A percentile compares a stretch with the other conserved stretches of the same genome.
These are phyloP conservation scores for Labyrinthula sp. DNA, from an alignment of 352 stramenopile species.

Conservation along the genomic window DNA sequence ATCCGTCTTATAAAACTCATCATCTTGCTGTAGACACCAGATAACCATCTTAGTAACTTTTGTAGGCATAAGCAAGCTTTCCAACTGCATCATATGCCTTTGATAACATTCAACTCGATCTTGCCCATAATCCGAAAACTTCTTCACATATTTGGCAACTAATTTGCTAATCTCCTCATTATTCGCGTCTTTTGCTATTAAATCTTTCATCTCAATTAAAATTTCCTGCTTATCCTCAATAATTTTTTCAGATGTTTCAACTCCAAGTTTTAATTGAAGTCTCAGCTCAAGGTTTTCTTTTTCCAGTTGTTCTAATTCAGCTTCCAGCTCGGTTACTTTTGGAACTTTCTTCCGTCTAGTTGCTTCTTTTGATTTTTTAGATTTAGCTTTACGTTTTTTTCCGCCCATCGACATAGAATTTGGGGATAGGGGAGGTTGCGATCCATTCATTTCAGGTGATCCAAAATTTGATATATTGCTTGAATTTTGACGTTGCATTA, in stretches of 20 bases:
- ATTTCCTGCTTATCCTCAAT: conserved; percentile 49
- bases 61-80: conserved; percentile 61
- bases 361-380: not conserved
- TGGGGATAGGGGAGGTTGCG: too few relatives aligned
- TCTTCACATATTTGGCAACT: conserved; percentile 75
- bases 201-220: conserved; percentile 61
- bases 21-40: conserved; percentile 61
- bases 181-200: conserved; percentile 43
- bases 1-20: conserved; percentile 47
- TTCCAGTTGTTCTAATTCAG: conserved; percentile 40
- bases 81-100: conserved; percentile 64
- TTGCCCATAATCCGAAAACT: conserved; percentile 76
- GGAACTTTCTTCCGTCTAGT: conserved; percentile 33
- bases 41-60: conserved; percentile 78
- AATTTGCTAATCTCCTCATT: conserved; percentile 49
- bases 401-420: too few relatives aligned
- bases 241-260: conserved; percentile 39
- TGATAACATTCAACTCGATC: conserved; percentile 63
- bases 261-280: conserved; percentile 40
- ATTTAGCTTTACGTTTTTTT: too few relatives aligned
- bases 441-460: too few relatives aligned
- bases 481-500: too few relatives aligned
- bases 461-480: too few relatives aligned
- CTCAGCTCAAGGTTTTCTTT: conserved; percentile 39
- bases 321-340: conserved; percentile 39